Percentiles rank a stretch among this genome's conserved stretches.
Conservation (phyloP, 2,329 filamentous ascomycete genomes). For the Paracamarosporium sp. region DNA sequence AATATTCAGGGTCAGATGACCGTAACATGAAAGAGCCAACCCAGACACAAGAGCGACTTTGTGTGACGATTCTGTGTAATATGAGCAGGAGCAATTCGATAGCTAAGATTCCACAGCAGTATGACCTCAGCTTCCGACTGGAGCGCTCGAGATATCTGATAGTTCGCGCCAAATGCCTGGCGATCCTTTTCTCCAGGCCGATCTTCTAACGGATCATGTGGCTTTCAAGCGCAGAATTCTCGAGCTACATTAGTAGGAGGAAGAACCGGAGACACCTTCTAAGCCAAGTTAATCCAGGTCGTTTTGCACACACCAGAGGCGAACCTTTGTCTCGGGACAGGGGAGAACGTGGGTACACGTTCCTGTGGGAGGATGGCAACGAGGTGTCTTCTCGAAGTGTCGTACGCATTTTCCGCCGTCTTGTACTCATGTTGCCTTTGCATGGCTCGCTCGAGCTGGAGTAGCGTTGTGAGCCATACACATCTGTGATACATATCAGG, state of each 20-base stretch:
- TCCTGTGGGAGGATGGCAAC: neutral
- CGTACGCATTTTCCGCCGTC: neutral
- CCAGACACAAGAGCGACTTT: neutral
- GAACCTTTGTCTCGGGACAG: neutral
- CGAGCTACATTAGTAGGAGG: neutral
- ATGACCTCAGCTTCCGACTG: neutral
- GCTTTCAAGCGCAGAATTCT: neutral
- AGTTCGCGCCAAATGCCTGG: neutral
- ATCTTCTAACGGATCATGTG: neutral
- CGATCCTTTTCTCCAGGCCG: neutral
- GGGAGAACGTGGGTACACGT: slow-evolving; percentile 2
- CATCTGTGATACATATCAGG: neutral
- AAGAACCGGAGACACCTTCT: neutral
- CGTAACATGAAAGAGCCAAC: neutral
- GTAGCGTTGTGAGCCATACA: neutral
- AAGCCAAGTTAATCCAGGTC: neutral
- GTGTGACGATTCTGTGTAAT: slow-evolving; percentile 3
- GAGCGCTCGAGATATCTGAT: neutral
- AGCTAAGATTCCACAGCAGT: slow-evolving; percentile 4
- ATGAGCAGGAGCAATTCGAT: neutral
- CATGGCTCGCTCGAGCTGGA: neutral
- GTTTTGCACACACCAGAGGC: neutral
- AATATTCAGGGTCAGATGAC: neutral
- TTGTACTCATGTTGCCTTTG: neutral
- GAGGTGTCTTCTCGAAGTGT: neutral